Evolutionary conservation across 2,329 filamentous ascomycete species (phyloP), one percentile per base, ranked within the genome.

Genomic region (Fusarium sp.): DNA sequence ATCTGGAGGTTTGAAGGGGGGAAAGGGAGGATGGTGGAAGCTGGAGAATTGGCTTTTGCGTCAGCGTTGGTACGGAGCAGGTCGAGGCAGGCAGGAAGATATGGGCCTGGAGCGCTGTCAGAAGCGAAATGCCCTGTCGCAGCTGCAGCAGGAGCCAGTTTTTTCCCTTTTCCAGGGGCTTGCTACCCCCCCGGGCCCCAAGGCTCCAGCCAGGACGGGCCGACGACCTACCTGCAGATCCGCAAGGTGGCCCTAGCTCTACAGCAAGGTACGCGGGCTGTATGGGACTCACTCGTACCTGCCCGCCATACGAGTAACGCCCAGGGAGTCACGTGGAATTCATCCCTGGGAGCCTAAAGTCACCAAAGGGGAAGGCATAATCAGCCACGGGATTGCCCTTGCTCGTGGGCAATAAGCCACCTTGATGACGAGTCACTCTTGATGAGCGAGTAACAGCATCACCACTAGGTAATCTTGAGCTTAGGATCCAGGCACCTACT

Each of bases 41-140:
- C 29, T 65, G 62, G 34, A 64, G 61, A 57, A 64, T 60, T 59
- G 56, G 61, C 57, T 62, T 61, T 69, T 64, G 71, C 61, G 70
- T 72, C 69, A 71, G 72, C 70, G 63, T 68, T 57, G 67, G 62
- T 74, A 42, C 62, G 54, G 69, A 60, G 63, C 34, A 69, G 66
- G 44, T 27, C 44, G 23, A 49, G 44, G 44, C 44, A 49, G 44
- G 44, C 23, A 29, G 20, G 44, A n/a, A 27, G 44, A 23, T 54
- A 49, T 69, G 72, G 73, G 23, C 23, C 42, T 46, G 20, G 67
- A 75, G 70, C 73, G 64, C 73, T 73, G 73, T 76, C 74, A 77
- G 71, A 77, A 77, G 69, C 73, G 73, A 76, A 77, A 74, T 74
- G 65, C 60, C 63, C 62, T 61, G 58, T 55, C 53, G 59, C 62